Evolutionary conservation across 768 basidiomycete genomes (phyloP).

Genomic region (Termitomyces sp.): DNA sequence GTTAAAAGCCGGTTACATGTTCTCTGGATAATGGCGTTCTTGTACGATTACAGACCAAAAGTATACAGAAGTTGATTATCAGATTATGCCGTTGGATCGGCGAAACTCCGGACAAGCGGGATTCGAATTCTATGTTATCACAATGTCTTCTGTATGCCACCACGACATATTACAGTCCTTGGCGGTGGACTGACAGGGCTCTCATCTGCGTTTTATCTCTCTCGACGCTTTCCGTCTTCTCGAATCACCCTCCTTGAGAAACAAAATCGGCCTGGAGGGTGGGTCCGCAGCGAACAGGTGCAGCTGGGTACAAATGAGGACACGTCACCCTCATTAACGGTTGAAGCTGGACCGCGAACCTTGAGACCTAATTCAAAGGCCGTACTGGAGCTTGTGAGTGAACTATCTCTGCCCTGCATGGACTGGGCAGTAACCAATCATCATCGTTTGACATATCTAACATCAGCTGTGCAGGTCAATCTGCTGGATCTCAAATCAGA

Average conservation of each 20-base stretch:
- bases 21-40: no score
- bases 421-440: background rate
- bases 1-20: no score
- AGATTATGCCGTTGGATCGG: background rate
- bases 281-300: constrained; percentile 64
- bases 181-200: constrained; percentile 83
- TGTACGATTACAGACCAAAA: no score
- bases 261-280: constrained; percentile 69
- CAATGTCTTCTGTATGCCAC: constrained; percentile 5
- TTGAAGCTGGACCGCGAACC: constrained; percentile 88
- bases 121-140: background rate
- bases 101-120: background rate
- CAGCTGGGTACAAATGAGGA: constrained; percentile 23
- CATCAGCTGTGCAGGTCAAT: constrained; percentile 50
- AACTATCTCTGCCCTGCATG: background rate
- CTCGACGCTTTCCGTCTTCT: constrained; percentile 53
- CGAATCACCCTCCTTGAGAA: constrained; percentile 69
- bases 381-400: constrained; percentile 73
- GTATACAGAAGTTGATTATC: no score
- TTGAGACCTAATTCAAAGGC: constrained; percentile 71
- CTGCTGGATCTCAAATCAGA: constrained; percentile 56
- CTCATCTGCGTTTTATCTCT: constrained; percentile 73
- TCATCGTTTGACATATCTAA: background rate
- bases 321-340: constrained; percentile 36
- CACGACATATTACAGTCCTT: constrained; percentile 49